Conservation (phyloP, 306 rosid species). For the Ziziphus jujuba region DNA sequence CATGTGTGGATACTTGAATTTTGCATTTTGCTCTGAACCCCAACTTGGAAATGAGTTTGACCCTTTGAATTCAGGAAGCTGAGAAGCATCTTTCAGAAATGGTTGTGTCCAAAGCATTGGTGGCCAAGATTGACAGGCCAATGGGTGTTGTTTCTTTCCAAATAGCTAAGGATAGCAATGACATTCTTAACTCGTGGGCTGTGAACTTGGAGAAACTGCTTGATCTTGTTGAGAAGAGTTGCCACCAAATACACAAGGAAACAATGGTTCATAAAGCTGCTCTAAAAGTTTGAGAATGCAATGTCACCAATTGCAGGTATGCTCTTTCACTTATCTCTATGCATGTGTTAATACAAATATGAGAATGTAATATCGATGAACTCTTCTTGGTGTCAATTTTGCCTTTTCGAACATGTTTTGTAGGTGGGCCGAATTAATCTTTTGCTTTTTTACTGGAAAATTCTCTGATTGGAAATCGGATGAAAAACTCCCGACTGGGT, state of each 20-base stretch:
- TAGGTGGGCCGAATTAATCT: not conserved
- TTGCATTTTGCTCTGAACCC: not conserved
- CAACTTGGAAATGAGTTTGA: not conserved
- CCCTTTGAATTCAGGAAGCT: slow-evolving; percentile 57
- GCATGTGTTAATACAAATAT: not conserved
- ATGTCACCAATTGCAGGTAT: slow-evolving; percentile 11
- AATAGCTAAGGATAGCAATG: slow-evolving; percentile 85
- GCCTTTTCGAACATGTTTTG: not conserved
- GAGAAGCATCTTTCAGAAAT: slow-evolving; percentile 97
- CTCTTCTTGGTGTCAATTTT: not conserved
- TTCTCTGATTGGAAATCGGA: not conserved
- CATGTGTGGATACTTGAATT: not conserved
- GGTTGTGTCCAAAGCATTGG: slow-evolving; percentile 94
- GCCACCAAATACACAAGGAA: slow-evolving; percentile 98
- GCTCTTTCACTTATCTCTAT: not conserved
- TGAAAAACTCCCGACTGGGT: not conserved
- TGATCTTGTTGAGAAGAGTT: slow-evolving; percentile 95
- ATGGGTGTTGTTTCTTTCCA: slow-evolving; percentile 81
- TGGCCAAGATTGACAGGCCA: slow-evolving; percentile 94
- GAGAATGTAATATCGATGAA: not conserved
- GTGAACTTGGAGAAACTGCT: slow-evolving; percentile 90
- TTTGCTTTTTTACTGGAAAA: not conserved
- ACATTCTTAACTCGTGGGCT: slow-evolving; percentile 86
- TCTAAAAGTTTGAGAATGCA: slow-evolving; percentile 51
- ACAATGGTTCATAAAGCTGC: slow-evolving; percentile 93